A percentile compares a stretch with the other conserved stretches of the same genome.
These are phyloP conservation scores for Colletotrichum musae DNA, from an alignment of 2,329 filamentous ascomycete species.

Conservation along the genomic window DNA sequence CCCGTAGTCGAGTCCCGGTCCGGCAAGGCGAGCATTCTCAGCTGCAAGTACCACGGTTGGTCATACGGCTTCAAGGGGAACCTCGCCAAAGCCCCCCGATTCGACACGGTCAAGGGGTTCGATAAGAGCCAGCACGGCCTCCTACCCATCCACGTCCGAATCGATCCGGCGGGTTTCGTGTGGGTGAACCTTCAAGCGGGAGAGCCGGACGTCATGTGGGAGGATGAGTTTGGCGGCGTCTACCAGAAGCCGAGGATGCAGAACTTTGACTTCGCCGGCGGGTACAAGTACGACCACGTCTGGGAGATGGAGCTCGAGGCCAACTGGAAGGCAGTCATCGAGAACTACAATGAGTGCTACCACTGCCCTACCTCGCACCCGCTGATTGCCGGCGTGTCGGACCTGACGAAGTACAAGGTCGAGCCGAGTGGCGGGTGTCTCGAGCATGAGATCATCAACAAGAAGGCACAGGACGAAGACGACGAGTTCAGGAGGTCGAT, in stretches of 20 bases:
- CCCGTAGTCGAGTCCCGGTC: slow-evolving; percentile 42
- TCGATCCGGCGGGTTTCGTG: slow-evolving; percentile 62
- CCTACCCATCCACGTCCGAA: slow-evolving; percentile 57
- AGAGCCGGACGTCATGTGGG: slow-evolving; percentile 57
- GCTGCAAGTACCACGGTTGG: slow-evolving; percentile 60
- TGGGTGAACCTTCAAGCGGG: slow-evolving; percentile 65
- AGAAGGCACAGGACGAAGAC: slow-evolving; percentile 52
- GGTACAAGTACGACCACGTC: slow-evolving; percentile 48
- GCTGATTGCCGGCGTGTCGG: slow-evolving; percentile 58
- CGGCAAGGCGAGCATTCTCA: slow-evolving; percentile 39
- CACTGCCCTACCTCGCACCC: slow-evolving; percentile 66
- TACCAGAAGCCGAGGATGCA: slow-evolving; percentile 45
- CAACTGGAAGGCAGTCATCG: slow-evolving; percentile 59
- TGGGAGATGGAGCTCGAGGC: slow-evolving; percentile 53
- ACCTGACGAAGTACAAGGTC: slow-evolving; percentile 60
- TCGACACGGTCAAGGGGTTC: slow-evolving; percentile 55
- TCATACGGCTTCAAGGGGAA: slow-evolving; percentile 59
- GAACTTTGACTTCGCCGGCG: slow-evolving; percentile 45
- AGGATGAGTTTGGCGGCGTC: slow-evolving; percentile 54
- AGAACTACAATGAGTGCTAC: slow-evolving; percentile 66
- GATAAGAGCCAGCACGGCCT: slow-evolving; percentile 53
- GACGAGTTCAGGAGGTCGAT: slow-evolving; percentile 35
- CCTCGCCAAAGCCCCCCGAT: slow-evolving; percentile 59
- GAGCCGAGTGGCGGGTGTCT: slow-evolving; percentile 52
- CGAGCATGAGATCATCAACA: slow-evolving; percentile 55